Evolutionary conservation across 2,329 filamentous ascomycete genomes (phyloP).

Genomic region (Fusarium sp.): DNA sequence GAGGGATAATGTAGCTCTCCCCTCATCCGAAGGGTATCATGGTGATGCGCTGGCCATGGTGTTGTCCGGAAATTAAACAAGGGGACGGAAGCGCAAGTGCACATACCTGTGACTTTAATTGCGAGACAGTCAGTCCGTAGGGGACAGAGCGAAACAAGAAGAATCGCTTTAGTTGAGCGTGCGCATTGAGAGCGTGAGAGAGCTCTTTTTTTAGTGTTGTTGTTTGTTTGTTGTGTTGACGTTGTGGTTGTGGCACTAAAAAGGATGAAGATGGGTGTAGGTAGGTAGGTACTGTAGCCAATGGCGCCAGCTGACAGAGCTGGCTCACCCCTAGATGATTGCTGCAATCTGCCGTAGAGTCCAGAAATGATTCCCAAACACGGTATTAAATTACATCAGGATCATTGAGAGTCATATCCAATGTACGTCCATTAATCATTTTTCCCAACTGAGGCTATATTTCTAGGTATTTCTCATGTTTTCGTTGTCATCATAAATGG

Average conservation of each 20-base stretch:
- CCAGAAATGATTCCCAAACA: not conserved
- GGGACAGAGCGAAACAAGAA: slow-evolving; percentile 21
- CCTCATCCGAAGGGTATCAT: slow-evolving; percentile 24
- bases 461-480: too few relatives aligned
- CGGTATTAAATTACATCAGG: not conserved
- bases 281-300: not conserved
- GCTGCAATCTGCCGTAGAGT: not conserved
- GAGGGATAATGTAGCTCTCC: slow-evolving; percentile 20
- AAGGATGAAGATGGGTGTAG: not conserved
- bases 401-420: too few relatives aligned
- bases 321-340: not conserved
- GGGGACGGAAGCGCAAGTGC: not conserved
- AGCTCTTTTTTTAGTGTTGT: slow-evolving; percentile 12
- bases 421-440: too few relatives aligned
- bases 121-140: slow-evolving; percentile 31
- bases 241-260: slow-evolving; percentile 31
- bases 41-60: slow-evolving; percentile 24
- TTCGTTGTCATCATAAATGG: slow-evolving; percentile 19
- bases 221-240: slow-evolving; percentile 22
- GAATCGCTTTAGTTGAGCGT: slow-evolving; percentile 19
- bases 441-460: too few relatives aligned
- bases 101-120: slow-evolving; percentile 33
- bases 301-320: not conserved
- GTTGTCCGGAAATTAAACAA: slow-evolving; percentile 25
- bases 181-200: slow-evolving; percentile 36